Base-by-base conservation (phyloP, 2,329 filamentous ascomycete species). In the Pestalotiopsis sp. region DNA sequence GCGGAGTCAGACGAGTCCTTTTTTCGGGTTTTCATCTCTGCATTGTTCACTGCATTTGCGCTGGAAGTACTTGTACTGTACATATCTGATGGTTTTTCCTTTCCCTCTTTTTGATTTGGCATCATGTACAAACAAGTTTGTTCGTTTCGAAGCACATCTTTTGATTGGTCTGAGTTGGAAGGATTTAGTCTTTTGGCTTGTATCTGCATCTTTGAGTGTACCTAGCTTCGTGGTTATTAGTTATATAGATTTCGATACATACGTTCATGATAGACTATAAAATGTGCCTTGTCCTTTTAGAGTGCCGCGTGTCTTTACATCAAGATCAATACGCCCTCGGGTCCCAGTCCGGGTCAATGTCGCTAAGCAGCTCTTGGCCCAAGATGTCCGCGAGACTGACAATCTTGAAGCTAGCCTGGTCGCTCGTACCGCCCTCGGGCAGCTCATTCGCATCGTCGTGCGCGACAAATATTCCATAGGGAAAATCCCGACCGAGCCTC, bases 361-460 rank as follows among this genome's bases (percentile, higher is more conserved):
- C 75, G 1, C 75, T 72, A 65, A 82, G 64, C 30, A 83, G 64
- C 35, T 74, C 74, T 3, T 75, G 75, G 0, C 78, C 78, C 5
- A 84, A 71, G 1, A 84, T 75, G 67, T 80, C 78, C 59, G 78
- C 78, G 48, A 84, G 70, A 58, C 78, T 80, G 3, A 85, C 75
- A 17, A 87, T 66, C 76, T 88, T 87, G 71, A 85, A 87, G 68
- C 82, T 85, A 0, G 84, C 83, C 68, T 83, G 77, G 0, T 77
- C 75, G 24, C 80, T 84, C 0, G 82, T 84, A 3, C 80, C 79
- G 0, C 84, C 84, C 5, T 73, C 80, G 0, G 80, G 75, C 7
- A 85, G 73, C 75, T 86, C 80, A 67, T 87, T 88, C 2, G 82
- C 81, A 73, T 88, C 85, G 69, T 87, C 85, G 67, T 87, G 85